Evolutionary conservation across 2,329 filamentous ascomycete genomes (phyloP).

Genomic region (Fusarium scirpi): DNA sequence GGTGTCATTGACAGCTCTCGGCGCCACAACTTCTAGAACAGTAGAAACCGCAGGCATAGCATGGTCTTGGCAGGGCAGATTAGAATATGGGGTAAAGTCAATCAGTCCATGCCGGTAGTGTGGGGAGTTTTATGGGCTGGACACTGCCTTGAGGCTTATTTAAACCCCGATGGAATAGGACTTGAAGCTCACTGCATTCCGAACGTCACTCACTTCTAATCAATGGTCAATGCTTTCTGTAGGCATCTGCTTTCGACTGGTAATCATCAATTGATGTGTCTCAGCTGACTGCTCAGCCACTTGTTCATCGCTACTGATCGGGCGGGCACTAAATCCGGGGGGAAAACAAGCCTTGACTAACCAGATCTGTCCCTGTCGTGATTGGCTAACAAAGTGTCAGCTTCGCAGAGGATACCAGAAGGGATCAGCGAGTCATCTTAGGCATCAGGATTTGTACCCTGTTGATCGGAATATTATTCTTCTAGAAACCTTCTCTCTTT

Average conservation of each 20-base stretch:
- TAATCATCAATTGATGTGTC: background rate
- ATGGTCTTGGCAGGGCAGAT: constrained; percentile 17
- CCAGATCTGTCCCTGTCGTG: background rate
- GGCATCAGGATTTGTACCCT: constrained; percentile 23
- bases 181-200: background rate
- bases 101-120: constrained; percentile 1
- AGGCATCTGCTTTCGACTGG: constrained; percentile 24
- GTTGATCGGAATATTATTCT: constrained; percentile 1
- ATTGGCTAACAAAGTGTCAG: constrained; percentile 4
- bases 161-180: background rate
- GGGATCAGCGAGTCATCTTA: background rate
- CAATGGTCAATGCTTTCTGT: background rate
- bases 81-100: background rate
- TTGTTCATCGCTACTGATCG: constrained; percentile 1
- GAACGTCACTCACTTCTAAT: background rate
- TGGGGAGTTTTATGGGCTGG: constrained; percentile 1
- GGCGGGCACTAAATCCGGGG: constrained; percentile 4
- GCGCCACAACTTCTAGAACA: background rate
- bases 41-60: constrained; percentile 22
- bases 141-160: background rate
- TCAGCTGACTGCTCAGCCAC: constrained; percentile 35
- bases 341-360: background rate
- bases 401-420: background rate
- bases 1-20: background rate
- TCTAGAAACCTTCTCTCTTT: constrained; percentile 12